Evolutionary conservation across 2,329 filamentous ascomycete genomes (phyloP).

Genomic region (Apiospora hydei): DNA sequence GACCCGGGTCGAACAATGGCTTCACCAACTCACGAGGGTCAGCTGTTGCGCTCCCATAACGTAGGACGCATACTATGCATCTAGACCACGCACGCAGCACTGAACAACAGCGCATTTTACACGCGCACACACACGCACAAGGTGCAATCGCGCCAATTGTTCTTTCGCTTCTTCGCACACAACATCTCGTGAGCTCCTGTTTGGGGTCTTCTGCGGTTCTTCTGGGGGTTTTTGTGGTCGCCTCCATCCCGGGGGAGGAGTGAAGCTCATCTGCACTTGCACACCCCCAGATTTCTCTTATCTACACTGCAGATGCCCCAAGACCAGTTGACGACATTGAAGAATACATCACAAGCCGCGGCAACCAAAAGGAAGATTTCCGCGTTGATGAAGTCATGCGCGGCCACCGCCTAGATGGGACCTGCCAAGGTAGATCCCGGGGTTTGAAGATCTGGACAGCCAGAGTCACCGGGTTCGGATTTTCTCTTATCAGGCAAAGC

Average conservation of each 20-base stretch:
- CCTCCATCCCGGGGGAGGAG: not conserved
- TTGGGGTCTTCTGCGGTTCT: no score
- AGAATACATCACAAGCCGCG: not conserved
- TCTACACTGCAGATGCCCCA: not conserved
- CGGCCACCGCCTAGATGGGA: not conserved
- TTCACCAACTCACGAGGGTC: slow-evolving; percentile 16
- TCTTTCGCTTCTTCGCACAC: not conserved
- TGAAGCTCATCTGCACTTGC: not conserved
- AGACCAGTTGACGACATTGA: not conserved
- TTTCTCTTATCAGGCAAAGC: not conserved
- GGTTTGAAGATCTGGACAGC: not conserved
- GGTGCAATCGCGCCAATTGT: not conserved
- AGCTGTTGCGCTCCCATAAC: not conserved
- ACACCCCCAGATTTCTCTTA: not conserved
- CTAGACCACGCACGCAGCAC: not conserved
- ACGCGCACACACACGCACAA: not conserved
- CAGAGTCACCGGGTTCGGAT: not conserved
- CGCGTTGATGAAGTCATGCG: not conserved
- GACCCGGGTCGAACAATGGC: slow-evolving; percentile 7
- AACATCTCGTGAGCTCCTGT: not conserved
- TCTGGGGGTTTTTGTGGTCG: not conserved
- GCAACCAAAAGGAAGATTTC: not conserved
- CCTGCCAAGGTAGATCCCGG: not conserved
- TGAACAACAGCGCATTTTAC: not conserved
- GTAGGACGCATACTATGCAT: not conserved